Base-by-base conservation (phyloP, 139 green algal species). In the Yamagishiella unicocca region DNA sequence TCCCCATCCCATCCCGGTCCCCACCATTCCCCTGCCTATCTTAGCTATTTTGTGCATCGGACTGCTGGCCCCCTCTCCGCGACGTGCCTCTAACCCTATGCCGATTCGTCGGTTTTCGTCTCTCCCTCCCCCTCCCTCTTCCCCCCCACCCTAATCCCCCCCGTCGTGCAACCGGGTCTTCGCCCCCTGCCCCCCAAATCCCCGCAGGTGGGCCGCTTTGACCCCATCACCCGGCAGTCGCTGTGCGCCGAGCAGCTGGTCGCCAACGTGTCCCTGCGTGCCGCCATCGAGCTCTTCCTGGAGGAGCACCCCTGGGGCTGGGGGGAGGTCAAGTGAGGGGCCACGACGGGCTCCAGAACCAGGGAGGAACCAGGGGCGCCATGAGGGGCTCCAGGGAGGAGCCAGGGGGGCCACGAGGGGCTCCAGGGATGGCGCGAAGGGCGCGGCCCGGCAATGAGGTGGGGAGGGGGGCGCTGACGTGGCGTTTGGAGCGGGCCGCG, bases 241-340 rank as follows among this genome's bases (percentile, higher is more conserved):
- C 71, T 96, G 66, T 81, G 43, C 4, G 77, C 87, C 42, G 29
- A 77, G 5, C 43, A 96, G 29, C 8, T 96, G 5, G 66, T 90
- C 25, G 72, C 87, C 37, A 98, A 98, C 84, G 55, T 95, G 40
- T 90, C 66, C 0, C 50, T 97, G 81, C 83, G 94, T 0, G 74
- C 90, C 25, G 94, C 95, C n/a, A 94, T 95, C 9, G 88, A 95
- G 81, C 74, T 94, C 19, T 98, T 95, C 81, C 90, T 98, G 42
- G 89, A 96, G 61, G 92, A 96, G 38, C 93, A 97, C 83, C 93
- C 95, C 17, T 98, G 95, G 95, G 93, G 91, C 0, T 97, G 94
- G 94, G 85, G 77, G 5, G 94, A 96, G 84, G 90, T 89, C 79
- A 82, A 89, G 61, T 93, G 37, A 43, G n/a, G n/a, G n/a, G n/a